These are phyloP conservation scores for Fusarium neocosmosporiellum DNA, from an alignment of 2,329 filamentous ascomycete species.

Conservation along the genomic window DNA sequence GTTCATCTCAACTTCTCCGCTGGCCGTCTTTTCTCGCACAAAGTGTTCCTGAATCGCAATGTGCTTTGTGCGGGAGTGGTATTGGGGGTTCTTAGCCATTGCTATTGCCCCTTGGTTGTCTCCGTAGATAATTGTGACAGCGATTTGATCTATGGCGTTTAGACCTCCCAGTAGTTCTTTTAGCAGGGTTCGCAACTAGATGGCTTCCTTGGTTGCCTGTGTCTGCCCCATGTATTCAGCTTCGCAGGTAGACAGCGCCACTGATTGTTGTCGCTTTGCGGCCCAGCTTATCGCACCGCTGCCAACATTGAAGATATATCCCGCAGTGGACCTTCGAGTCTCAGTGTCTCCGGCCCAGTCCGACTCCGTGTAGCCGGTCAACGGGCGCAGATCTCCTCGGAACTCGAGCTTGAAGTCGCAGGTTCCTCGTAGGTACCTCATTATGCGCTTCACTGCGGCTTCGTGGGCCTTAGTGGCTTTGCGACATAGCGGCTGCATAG, in stretches of 20 bases:
- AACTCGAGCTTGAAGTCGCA: not conserved
- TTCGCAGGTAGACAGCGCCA: not conserved
- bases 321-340: not conserved
- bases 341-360: not conserved
- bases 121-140: no score
- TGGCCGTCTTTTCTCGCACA: not conserved
- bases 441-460: not conserved
- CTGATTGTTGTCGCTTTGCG: not conserved
- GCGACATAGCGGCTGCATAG: not conserved
- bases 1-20: no score
- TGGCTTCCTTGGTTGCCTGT: no score
- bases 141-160: no score
- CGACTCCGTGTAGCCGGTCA: not conserved
- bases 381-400: not conserved
- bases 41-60: no score
- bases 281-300: not conserved
- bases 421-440: not conserved
- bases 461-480: not conserved
- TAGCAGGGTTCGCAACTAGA: no score
- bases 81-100: no score
- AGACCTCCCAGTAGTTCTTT: no score
- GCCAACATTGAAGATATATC: not conserved
- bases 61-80: no score
- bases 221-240: no score
- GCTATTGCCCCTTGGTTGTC: no score